These are phyloP conservation scores for Lecanicillium sp. DNA, from an alignment of 2,329 filamentous ascomycete genomes.

Conservation along the genomic window DNA sequence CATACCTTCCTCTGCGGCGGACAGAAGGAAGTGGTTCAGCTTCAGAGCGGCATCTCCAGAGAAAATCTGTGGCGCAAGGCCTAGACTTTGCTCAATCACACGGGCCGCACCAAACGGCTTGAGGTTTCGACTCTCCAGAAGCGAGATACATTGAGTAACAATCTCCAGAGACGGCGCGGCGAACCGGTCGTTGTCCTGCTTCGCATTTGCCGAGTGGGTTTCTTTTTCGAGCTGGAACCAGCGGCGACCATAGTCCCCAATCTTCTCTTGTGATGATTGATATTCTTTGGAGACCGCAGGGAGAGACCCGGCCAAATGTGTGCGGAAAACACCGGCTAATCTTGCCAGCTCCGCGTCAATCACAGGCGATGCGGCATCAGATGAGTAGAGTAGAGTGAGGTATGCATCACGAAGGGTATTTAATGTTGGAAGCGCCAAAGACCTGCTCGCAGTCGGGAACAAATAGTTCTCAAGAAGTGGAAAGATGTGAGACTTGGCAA, in stretches of 20 bases:
- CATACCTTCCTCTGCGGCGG: constrained; percentile 48
- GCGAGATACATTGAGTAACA: constrained; percentile 27
- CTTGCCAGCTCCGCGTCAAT: constrained; percentile 54
- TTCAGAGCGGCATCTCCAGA: constrained; percentile 19
- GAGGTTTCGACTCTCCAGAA: constrained; percentile 44
- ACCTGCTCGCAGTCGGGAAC: constrained; percentile 32
- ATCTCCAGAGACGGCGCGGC: constrained; percentile 20
- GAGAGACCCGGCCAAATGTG: constrained; percentile 63
- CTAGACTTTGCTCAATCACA: constrained; percentile 31
- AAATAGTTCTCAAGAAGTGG: constrained; percentile 50
- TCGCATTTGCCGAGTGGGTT: constrained; percentile 26
- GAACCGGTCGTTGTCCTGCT: constrained; percentile 20
- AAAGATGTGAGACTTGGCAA: constrained; percentile 44
- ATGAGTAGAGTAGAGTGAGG: constrained; percentile 31
- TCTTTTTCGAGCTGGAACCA: constrained; percentile 55
- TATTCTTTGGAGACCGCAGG: constrained; percentile 79
- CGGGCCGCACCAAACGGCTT: constrained; percentile 50
- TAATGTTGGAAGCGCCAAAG: constrained; percentile 13
- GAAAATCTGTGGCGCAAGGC: constrained; percentile 34
- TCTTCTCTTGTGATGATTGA: constrained; percentile 59
- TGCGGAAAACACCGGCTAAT: constrained; percentile 54
- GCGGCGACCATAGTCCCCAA: constrained; percentile 59
- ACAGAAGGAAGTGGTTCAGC: constrained; percentile 35
- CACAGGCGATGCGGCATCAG: constrained; percentile 35
- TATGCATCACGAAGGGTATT: constrained; percentile 39